Conservation (phyloP, 306 rosid species). For the Casuarina glauca region DNA sequence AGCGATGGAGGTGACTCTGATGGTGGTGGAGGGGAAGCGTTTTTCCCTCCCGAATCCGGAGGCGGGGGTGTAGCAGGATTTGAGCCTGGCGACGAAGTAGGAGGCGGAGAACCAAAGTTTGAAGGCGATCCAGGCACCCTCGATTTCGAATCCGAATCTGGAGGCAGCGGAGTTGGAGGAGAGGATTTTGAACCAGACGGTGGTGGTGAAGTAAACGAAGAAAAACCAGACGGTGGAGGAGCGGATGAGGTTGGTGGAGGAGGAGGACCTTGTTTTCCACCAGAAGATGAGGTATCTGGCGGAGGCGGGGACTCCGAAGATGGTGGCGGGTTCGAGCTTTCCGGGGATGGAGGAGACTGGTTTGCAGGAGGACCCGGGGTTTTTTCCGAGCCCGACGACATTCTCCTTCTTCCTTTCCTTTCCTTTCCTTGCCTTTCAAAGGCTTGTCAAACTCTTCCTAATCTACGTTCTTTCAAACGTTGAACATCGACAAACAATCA, state of each 20-base stretch:
- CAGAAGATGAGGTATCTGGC: background rate
- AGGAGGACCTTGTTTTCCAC: background rate
- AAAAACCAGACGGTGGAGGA: background rate
- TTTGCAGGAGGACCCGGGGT: conserved; percentile 5
- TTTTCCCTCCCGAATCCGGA: background rate
- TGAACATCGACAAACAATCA: background rate
- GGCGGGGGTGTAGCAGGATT: background rate
- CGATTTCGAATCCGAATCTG: background rate
- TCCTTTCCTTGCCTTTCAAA: background rate
- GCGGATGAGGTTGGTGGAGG: conserved; percentile 18
- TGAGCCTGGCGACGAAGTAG: conserved; percentile 4
- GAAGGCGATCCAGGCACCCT: background rate
- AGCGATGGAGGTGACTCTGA: background rate
- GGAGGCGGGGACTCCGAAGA: conserved; percentile 17
- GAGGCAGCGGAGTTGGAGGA: background rate
- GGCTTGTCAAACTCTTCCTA: background rate
- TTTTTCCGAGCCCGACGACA: background rate
- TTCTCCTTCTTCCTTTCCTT: background rate
- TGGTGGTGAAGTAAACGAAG: conserved; percentile 22
- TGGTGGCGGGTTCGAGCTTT: conserved; percentile 5
- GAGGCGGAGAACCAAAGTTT: background rate
- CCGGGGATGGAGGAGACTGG: background rate
- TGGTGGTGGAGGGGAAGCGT: conserved; percentile 27
- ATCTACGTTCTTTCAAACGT: background rate
- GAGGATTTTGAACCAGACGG: background rate